Percentiles rank a stretch among this genome's conserved stretches.
These are phyloP conservation scores for Ambrosiella cleistominuta DNA, from an alignment of 2,329 filamentous ascomycete genomes.

Conservation along the genomic window DNA sequence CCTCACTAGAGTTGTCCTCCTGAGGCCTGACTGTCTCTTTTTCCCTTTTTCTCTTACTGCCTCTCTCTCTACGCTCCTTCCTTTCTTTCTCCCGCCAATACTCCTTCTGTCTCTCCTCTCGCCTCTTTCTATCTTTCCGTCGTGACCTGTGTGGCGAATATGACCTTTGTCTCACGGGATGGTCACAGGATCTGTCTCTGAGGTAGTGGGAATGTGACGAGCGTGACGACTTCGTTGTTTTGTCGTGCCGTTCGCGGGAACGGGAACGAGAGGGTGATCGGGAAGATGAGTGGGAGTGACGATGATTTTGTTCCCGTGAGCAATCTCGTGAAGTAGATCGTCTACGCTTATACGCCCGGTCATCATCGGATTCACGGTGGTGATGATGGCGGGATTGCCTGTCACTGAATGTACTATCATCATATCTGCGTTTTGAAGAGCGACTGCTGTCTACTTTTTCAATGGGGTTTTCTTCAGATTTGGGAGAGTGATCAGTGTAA, in stretches of 20 bases:
- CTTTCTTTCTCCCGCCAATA: not conserved
- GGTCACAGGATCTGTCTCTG: not conserved
- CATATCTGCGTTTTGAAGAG: not conserved
- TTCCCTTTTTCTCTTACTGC: not conserved
- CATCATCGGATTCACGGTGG: not conserved
- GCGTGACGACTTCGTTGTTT: not conserved
- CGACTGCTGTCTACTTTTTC: not conserved
- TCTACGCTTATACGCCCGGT: not conserved
- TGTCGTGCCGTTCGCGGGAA: not conserved
- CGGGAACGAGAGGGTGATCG: not conserved
- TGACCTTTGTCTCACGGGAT: too few relatives aligned
- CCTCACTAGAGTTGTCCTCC: constrained; percentile 4
- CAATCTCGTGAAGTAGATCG: not conserved
- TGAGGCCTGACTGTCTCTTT: not conserved
- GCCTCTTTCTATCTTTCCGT: not conserved
- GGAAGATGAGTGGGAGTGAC: not conserved
- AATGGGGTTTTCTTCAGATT: too few relatives aligned
- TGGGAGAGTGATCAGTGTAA: too few relatives aligned
- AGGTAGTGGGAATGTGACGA: not conserved
- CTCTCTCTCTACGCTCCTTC: not conserved
- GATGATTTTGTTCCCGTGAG: not conserved
- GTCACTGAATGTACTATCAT: not conserved
- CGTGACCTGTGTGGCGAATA: not conserved
- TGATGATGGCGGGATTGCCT: not conserved
- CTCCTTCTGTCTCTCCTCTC: not conserved